Conservation (phyloP, 2,329 filamentous ascomycete genomes). For the Arthrinium phaeospermum region DNA sequence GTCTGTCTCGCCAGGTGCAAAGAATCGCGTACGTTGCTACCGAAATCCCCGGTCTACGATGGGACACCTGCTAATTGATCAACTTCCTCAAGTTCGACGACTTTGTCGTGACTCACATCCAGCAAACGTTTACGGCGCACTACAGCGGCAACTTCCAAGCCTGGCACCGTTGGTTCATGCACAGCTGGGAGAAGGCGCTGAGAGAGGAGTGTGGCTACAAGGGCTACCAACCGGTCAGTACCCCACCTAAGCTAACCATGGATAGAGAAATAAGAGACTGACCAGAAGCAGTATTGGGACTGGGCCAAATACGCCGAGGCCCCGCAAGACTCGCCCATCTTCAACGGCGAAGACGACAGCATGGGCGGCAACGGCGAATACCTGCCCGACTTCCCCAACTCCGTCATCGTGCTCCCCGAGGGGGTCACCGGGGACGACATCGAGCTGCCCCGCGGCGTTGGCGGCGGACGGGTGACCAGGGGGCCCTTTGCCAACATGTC, state of each 20-base stretch:
- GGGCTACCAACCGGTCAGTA: slow-evolving; percentile 26
- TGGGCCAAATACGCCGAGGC: slow-evolving; percentile 9
- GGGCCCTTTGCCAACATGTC: slow-evolving; percentile 38
- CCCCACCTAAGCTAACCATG: slow-evolving; percentile 24
- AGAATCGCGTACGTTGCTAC: background rate
- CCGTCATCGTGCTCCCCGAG: slow-evolving; percentile 17
- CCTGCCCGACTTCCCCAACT: slow-evolving; percentile 27
- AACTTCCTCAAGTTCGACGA: background rate
- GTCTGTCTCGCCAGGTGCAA: slow-evolving; percentile 18
- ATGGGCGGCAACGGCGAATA: slow-evolving; percentile 36
- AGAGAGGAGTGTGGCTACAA: slow-evolving; percentile 24
- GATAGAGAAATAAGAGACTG: background rate
- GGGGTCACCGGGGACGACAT: slow-evolving; percentile 20
- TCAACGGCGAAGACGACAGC: slow-evolving; percentile 32
- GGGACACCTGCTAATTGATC: background rate
- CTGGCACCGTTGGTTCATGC: slow-evolving; percentile 24
- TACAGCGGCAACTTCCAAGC: slow-evolving; percentile 18
- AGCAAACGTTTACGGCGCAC: slow-evolving; percentile 17
- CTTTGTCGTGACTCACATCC: slow-evolving; percentile 15
- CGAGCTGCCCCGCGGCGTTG: slow-evolving; percentile 33
- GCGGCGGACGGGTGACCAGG: slow-evolving; percentile 36
- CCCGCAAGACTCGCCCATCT: slow-evolving; percentile 31
- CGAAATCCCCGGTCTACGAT: too few species aligned
- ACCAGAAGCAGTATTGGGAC: background rate
- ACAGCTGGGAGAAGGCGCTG: slow-evolving; percentile 28